Conservation (phyloP, 2,329 filamentous ascomycete species). For the Fusarium succisae region DNA sequence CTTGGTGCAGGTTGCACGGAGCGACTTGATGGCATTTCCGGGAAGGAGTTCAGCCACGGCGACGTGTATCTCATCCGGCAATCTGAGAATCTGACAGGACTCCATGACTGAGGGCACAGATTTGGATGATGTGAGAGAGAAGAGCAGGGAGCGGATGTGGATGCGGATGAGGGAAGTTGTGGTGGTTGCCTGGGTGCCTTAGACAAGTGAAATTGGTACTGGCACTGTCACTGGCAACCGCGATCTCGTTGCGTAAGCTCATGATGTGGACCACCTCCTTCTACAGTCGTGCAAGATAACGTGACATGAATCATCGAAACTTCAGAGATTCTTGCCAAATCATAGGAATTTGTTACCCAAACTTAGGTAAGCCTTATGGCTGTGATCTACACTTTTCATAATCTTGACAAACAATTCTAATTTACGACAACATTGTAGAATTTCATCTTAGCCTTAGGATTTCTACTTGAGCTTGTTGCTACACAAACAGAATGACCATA, state of each 20-base stretch:
- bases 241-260: not conserved
- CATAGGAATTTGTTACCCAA: not conserved
- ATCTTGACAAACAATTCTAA: not conserved
- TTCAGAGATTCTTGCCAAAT: not conserved
- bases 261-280: not conserved
- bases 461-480: not conserved
- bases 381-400: fast-evolving
- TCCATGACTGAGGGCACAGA: not conserved
- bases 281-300: too few relatives aligned
- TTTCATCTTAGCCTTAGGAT: not conserved
- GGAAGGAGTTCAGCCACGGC: not conserved
- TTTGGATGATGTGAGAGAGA: not conserved
- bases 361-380: not conserved
- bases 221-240: not conserved
- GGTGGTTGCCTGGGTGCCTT: not conserved
- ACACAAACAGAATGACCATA: not conserved
- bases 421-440: not conserved
- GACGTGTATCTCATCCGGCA: not conserved
- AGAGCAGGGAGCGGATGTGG: not conserved
- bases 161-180: not conserved
- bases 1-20: not conserved
- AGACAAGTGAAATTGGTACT: not conserved
- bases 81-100: fast-evolving
- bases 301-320: not conserved
- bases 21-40: too few relatives aligned